Evolutionary conservation across 148 eudicot species (phyloP).

Genomic region (Arctostaphylos glauca): DNA sequence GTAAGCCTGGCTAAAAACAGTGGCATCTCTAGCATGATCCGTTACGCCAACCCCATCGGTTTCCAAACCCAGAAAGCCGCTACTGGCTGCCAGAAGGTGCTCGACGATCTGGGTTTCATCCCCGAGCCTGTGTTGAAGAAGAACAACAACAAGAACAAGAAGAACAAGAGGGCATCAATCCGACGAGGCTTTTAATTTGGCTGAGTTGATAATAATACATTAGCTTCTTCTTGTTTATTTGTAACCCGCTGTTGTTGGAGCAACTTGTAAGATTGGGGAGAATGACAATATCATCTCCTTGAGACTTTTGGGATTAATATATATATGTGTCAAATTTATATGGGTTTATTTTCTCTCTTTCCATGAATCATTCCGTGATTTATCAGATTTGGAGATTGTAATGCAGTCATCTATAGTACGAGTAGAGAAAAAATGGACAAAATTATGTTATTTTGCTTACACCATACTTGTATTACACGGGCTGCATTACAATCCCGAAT

Average conservation of each 20-base stretch:
- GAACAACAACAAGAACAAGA: background rate
- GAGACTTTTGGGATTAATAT: background rate
- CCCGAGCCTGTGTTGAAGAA: background rate
- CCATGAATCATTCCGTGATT: too few species aligned
- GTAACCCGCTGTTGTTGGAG: background rate
- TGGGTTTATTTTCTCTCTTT: background rate
- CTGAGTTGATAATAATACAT: background rate
- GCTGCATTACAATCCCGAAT: too few species aligned
- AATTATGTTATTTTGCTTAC: too few species aligned
- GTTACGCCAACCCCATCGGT: background rate
- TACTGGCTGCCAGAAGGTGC: background rate
- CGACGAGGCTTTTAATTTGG: background rate
- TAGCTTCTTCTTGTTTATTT: background rate
- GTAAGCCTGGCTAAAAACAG: background rate
- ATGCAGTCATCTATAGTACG: too few species aligned
- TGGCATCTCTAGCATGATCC: background rate
- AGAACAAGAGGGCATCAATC: background rate
- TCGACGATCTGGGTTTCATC: background rate
- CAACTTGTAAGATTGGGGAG: background rate
- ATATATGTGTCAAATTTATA: background rate
- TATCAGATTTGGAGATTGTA: too few species aligned
- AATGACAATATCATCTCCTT: background rate
- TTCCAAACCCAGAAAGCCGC: background rate
- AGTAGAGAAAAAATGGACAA: too few species aligned
- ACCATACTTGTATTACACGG: too few species aligned